Evolutionary conservation across 345 rosid species (phyloP).

Genomic region (Camelina sativa): DNA sequence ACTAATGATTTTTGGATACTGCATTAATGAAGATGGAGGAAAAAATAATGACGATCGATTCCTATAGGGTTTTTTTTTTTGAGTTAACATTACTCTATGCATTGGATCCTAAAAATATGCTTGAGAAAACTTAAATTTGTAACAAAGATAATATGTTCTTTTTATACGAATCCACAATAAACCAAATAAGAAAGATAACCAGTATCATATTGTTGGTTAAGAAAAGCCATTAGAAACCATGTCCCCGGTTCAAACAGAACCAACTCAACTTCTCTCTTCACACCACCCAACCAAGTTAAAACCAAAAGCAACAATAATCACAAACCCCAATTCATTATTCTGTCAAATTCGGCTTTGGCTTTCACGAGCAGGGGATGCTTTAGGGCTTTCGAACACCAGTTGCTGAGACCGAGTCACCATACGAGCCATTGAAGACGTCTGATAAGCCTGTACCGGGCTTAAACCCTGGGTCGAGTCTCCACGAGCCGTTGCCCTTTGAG

Average conservation of each 20-base stretch:
- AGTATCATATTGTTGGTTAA: too few species aligned
- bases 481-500: constrained; percentile 47
- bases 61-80: too few species aligned
- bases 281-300: constrained; percentile 14
- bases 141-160: not conserved
- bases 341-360: constrained; percentile 20
- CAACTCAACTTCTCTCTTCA: constrained; percentile 17
- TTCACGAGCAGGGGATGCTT: not conserved
- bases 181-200: not conserved
- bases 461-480: not conserved
- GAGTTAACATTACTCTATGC: not conserved
- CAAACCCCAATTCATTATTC: not conserved
- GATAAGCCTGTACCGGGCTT: constrained; percentile 36
- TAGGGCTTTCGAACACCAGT: constrained; percentile 3
- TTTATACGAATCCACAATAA: constrained; percentile 2
- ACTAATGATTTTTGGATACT: too few species aligned
- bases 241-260: constrained; percentile 23
- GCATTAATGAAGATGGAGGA: too few species aligned
- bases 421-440: constrained; percentile 39
- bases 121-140: not conserved
- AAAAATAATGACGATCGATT: too few species aligned
- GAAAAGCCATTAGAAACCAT: constrained; percentile 13
- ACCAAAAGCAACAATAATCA: constrained; percentile 20
- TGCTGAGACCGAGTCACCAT: constrained; percentile 44
- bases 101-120: not conserved